Conservation (phyloP, 352 stramenopile species). For the Pythium aquatile region DNA sequence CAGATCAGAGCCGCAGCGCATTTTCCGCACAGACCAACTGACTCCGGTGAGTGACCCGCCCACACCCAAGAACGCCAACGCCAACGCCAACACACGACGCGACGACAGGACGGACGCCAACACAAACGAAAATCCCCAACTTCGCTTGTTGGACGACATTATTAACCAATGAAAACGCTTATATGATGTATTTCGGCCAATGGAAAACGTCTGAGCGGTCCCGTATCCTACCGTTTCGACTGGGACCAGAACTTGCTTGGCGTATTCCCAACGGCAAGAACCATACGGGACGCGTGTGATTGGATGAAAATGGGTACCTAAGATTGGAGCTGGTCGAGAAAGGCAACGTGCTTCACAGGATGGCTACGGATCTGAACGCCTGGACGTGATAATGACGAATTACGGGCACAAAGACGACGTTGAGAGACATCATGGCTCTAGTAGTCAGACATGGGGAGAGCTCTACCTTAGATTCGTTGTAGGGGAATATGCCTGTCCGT, state of each 20-base stretch:
- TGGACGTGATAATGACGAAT: background rate
- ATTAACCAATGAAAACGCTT: slow-evolving; percentile 3
- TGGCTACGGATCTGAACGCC: background rate
- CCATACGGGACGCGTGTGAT: slow-evolving; percentile 7
- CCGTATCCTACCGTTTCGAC: slow-evolving; percentile 12
- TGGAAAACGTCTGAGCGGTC: slow-evolving; percentile 6
- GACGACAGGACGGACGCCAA: slow-evolving; percentile 7
- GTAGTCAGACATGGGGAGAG: too few relatives aligned
- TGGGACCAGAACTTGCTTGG: slow-evolving; percentile 24
- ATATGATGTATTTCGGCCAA: slow-evolving; percentile 10
- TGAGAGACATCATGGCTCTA: background rate
- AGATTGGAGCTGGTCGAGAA: slow-evolving; percentile 22
- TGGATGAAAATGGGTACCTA: slow-evolving; percentile 22
- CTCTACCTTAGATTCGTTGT: background rate
- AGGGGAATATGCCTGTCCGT: background rate
- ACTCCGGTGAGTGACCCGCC: background rate
- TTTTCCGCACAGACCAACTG: slow-evolving; percentile 22
- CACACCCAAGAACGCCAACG: background rate
- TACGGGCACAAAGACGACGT: background rate
- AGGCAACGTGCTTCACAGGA: background rate
- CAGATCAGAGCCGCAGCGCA: slow-evolving; percentile 9
- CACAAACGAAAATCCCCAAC: slow-evolving; percentile 24
- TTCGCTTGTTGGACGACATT: background rate
- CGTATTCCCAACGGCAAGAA: slow-evolving; percentile 25
- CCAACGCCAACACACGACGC: slow-evolving; percentile 7